Conservation (phyloP, 2,329 filamentous ascomycete species). For the Cladosporium velox region DNA sequence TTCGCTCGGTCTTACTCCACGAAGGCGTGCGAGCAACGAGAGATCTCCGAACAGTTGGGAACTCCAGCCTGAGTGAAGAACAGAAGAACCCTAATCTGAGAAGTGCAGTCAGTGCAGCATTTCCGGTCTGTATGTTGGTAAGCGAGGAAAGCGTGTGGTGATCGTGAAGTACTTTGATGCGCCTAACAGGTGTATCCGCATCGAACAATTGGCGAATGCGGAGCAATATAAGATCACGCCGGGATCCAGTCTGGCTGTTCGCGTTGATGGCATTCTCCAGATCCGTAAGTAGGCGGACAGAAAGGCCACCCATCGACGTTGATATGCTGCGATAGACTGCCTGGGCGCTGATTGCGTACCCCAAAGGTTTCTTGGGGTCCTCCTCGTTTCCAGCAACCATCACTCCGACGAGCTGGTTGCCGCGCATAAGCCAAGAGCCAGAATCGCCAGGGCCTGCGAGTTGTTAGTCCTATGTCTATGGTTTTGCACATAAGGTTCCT, state of each 20-base stretch:
- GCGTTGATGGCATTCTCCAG: neutral
- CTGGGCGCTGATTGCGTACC: neutral
- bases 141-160: neutral
- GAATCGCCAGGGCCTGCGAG: neutral
- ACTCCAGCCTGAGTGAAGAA: neutral
- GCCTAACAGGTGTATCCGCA: neutral
- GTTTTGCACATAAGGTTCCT: neutral
- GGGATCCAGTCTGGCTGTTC: neutral
- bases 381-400: neutral
- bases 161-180: neutral
- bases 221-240: neutral
- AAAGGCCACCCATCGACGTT: neutral
- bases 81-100: neutral
- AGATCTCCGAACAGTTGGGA: neutral
- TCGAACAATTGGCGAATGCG: neutral
- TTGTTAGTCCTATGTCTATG: neutral
- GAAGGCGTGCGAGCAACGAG: neutral
- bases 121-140: neutral
- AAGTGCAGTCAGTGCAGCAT: neutral
- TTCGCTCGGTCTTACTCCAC: neutral
- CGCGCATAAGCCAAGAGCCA: constrained; percentile 2
- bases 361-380: neutral
- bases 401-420: neutral
- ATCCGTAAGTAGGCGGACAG: neutral
- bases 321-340: neutral